These are phyloP conservation scores for Wickerhamomyces hampshirensis DNA, from an alignment of 805 yeast genomes.

Conservation along the genomic window DNA sequence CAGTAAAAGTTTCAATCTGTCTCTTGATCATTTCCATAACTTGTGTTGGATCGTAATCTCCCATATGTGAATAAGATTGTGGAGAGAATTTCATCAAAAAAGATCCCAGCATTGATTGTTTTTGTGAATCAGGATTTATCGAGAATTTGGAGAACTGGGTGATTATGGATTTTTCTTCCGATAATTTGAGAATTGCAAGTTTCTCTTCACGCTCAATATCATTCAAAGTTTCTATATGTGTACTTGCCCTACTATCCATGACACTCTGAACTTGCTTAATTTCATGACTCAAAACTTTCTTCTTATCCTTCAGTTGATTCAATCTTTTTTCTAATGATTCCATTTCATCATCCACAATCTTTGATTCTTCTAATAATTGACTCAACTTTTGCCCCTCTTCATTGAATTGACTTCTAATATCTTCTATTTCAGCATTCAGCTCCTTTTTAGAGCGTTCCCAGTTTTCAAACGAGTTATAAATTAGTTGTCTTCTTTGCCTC, in stretches of 20 bases:
- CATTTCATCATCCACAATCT: slow-evolving; percentile 34
- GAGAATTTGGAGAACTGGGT: slow-evolving; percentile 2
- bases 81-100: slow-evolving; percentile 14
- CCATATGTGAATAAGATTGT: slow-evolving; percentile 5
- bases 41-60: slow-evolving; percentile 5
- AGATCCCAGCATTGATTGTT: slow-evolving; percentile 11
- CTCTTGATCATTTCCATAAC: slow-evolving; percentile 18
- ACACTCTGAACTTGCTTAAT: slow-evolving; percentile 41
- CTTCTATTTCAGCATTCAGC: slow-evolving; percentile 29
- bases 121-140: not conserved
- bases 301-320: slow-evolving; percentile 28
- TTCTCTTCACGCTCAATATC: slow-evolving; percentile 35
- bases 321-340: slow-evolving; percentile 30
- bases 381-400: slow-evolving; percentile 37
- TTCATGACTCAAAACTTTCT: slow-evolving; percentile 30
- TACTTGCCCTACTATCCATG: slow-evolving; percentile 42
- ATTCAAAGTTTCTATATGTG: slow-evolving; percentile 36
- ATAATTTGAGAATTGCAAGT: slow-evolving; percentile 27
- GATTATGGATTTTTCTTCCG: slow-evolving; percentile 23
- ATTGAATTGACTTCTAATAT: slow-evolving; percentile 34
- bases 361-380: slow-evolving; percentile 28
- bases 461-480: slow-evolving; percentile 27
- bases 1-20: slow-evolving; percentile 19
- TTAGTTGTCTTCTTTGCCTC: slow-evolving; percentile 20
- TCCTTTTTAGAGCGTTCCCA: slow-evolving; percentile 36